These are phyloP conservation scores for Akanthomyces lecanii DNA, from an alignment of 2,329 filamentous ascomycete species.

Conservation along the genomic window DNA sequence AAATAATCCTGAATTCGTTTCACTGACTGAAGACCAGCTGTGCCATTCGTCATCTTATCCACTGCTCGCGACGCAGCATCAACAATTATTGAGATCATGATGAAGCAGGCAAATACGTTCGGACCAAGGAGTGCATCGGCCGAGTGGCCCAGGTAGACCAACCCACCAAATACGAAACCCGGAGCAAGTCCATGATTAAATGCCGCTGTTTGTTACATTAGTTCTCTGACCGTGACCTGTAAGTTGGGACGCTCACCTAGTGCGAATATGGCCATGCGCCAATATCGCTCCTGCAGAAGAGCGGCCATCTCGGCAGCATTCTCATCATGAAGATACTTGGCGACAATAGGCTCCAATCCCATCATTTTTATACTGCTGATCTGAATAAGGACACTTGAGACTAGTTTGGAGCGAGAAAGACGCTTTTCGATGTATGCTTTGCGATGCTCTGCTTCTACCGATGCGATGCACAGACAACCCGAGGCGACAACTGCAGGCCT, in stretches of 20 bases:
- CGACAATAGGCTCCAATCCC: not conserved
- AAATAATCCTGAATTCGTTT: not conserved
- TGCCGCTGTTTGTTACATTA: not conserved
- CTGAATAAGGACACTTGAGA: not conserved
- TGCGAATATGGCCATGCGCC: not conserved
- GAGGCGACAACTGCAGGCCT: not conserved
- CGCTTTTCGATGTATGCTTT: not conserved
- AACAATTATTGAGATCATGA: not conserved
- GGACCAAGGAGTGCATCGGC: not conserved
- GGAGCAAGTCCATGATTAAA: not conserved
- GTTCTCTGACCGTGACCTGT: not conserved
- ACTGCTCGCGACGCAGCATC: not conserved
- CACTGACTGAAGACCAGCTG: not conserved
- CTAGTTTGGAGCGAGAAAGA: not conserved
- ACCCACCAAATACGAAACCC: not conserved
- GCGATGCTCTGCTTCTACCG: not conserved
- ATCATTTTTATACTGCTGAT: not conserved
- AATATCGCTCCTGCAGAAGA: not conserved
- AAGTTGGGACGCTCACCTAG: not conserved
- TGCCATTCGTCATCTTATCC: not conserved
- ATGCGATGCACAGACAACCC: not conserved
- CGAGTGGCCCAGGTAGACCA: not conserved
- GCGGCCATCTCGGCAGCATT: not conserved
- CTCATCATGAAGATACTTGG: not conserved
- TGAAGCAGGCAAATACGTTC: not conserved